These are phyloP conservation scores for Mimosa pudica DNA, from an alignment of 306 rosid genomes.

Conservation along the genomic window DNA sequence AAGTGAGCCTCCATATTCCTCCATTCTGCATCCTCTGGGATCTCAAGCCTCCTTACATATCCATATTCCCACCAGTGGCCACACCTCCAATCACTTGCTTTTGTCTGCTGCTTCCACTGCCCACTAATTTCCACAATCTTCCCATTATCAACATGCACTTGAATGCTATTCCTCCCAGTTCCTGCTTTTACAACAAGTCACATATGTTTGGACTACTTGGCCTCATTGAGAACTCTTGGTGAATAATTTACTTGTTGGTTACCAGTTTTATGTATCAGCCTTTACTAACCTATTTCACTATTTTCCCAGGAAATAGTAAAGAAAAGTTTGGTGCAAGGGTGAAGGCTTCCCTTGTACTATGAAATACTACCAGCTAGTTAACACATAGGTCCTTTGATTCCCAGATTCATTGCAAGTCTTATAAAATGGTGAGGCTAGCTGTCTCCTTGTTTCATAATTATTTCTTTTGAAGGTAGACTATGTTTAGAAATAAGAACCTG, in stretches of 20 bases:
- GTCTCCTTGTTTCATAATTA: constrained; percentile 35
- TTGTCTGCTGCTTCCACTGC: constrained; percentile 73
- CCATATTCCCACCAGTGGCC: constrained; percentile 94
- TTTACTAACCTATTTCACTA: constrained; percentile 7
- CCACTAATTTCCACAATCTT: constrained; percentile 88
- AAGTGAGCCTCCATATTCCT: constrained; percentile 60
- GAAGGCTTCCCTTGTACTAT: constrained; percentile 7
- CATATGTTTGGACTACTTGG: constrained; percentile 36
- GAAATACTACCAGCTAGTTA: constrained; percentile 28
- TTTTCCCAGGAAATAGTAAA: constrained; percentile 22
- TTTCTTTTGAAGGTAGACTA: constrained; percentile 27
- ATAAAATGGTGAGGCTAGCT: constrained; percentile 27
- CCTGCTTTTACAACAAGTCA: constrained; percentile 61
- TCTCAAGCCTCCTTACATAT: constrained; percentile 86
- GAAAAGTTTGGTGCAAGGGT: constrained; percentile 21
- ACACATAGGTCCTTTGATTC: constrained; percentile 36
- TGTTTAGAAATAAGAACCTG: constrained; percentile 7
- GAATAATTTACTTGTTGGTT: constrained; percentile 15
- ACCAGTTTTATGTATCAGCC: constrained; percentile 15
- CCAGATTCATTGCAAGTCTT: constrained; percentile 29
- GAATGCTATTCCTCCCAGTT: constrained; percentile 57
- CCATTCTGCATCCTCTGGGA: constrained; percentile 92
- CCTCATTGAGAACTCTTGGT: constrained; percentile 32
- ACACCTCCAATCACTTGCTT: constrained; percentile 73
- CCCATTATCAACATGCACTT: constrained; percentile 71